Base-by-base conservation (phyloP, 2,329 filamentous ascomycete species). In the Beauveria medogensis region DNA sequence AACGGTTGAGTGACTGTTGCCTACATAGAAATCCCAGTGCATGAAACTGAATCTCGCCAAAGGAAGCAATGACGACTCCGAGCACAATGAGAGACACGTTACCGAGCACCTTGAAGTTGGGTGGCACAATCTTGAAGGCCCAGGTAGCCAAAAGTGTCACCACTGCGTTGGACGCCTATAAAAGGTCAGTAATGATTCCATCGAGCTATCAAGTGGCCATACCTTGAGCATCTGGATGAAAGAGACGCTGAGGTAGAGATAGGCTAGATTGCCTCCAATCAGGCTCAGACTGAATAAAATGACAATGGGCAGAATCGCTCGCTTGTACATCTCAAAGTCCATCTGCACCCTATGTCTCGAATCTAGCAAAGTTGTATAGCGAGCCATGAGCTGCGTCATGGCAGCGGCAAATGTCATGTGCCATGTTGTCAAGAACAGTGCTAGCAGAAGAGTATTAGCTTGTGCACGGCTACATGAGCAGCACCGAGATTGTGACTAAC, bases 141-240 rank as follows among this genome's bases (percentile, higher is more conserved):
- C 94, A 97, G 66, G 91, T 90, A 44, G 91, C 89, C 66, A 97
- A 77, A 44, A 99, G 85, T 55, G 97, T 92, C 59, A 92, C 92
- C 62, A 97, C 93, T 14, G 94, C 93, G 40, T 90, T 97, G 48
- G 92, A 96, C 65, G 94, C 57, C 57, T 59, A 26, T 3, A 8
- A 10, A 2, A 2, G 20, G 20, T 59, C 34, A 59, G 56, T 28
- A n/a, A 3, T 3, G 2, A 5, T 3, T 3, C 7, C 14, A 5
- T 34, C 22, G 9, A 9, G 6, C 37, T 22, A 14, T 6, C 7
- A 4, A 26, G 14, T 20, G 6, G n/a, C n/a, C 48, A 20, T 53
- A 59, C 94, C 90, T 97, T 97, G 75, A 97, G 87, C 93, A 97
- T 97, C 82, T 97, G 93, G 70, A 97, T 97, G 76, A 97, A 97